Evolutionary conservation across 495 filamentous ascomycete genomes (phyloP).

Genomic region (Penicillium argentinense): DNA sequence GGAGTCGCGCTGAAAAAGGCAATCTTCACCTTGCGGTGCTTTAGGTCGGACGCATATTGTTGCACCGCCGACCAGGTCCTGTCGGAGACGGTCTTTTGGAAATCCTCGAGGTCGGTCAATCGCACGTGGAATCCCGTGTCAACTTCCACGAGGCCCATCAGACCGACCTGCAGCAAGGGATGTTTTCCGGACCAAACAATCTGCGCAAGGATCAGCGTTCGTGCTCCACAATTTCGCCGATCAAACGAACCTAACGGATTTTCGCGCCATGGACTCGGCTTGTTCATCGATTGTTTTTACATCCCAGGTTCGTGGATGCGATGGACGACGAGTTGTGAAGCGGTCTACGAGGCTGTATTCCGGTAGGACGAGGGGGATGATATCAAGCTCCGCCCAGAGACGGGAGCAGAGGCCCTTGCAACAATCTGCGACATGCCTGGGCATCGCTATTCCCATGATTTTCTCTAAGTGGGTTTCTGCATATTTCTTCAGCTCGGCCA

Average conservation of each 20-base stretch:
- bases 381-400: conserved; percentile 80
- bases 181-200: conserved; percentile 73
- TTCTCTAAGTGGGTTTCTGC: conserved; percentile 64
- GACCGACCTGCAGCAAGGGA: conserved; percentile 73
- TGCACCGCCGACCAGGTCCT: conserved; percentile 70
- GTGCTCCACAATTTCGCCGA: conserved; percentile 1
- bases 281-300: conserved; percentile 72
- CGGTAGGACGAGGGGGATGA: conserved; percentile 63
- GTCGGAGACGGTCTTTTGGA: conserved; percentile 57
- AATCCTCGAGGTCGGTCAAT: conserved; percentile 62
- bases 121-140: conserved; percentile 65
- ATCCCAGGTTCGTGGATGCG: conserved; percentile 35
- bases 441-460: conserved; percentile 58
- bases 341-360: conserved; percentile 25
- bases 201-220: conserved; percentile 37
- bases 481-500: conserved; percentile 54
- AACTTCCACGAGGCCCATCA: conserved; percentile 70
- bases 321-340: conserved; percentile 9
- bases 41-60: conserved; percentile 67
- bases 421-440: conserved; percentile 45
- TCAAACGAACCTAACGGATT: conserved; percentile 65
- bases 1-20: conserved; percentile 87
- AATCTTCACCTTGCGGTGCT: conserved; percentile 63
- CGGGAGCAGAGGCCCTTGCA: conserved; percentile 61
- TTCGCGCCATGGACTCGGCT: conserved; percentile 81